These are phyloP conservation scores for Ascochyta fabae DNA, from an alignment of 2,329 filamentous ascomycete genomes.

Conservation along the genomic window DNA sequence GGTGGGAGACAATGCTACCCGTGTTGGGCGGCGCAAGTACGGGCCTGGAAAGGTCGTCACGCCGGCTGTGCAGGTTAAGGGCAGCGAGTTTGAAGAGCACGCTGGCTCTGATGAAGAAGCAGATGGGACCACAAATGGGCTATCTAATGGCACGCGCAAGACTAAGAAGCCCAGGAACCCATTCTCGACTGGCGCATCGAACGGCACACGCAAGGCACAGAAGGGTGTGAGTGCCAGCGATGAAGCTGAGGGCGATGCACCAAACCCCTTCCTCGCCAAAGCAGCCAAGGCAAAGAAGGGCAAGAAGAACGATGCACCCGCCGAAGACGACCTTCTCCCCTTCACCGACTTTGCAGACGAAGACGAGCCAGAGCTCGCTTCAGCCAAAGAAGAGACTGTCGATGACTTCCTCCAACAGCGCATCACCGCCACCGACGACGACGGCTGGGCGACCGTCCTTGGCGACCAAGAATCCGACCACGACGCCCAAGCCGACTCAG, in stretches of 20 bases:
- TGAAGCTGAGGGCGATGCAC: conserved; percentile 13
- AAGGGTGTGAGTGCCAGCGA: conserved; percentile 3
- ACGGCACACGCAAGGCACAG: conserved; percentile 19
- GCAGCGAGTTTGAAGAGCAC: conserved; percentile 68
- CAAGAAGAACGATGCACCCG: conserved; percentile 26
- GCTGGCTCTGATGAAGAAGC: conserved; percentile 56
- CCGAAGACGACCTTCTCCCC: conserved; percentile 23
- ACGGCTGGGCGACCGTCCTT: conserved; percentile 55
- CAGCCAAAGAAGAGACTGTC: conserved; percentile 22
- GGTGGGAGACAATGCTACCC: conserved; percentile 60
- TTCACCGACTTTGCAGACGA: conserved; percentile 9
- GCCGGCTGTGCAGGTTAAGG: conserved; percentile 39
- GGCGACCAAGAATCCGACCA: conserved; percentile 44
- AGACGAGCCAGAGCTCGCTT: conserved; percentile 12
- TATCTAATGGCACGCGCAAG: conserved; percentile 13
- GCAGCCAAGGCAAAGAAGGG: conserved; percentile 31
- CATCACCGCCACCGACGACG: conserved; percentile 45
- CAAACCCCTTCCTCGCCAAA: conserved; percentile 46
- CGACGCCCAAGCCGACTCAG: conserved; percentile 30
- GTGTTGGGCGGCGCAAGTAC: conserved; percentile 74
- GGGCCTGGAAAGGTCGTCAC: conserved; percentile 57
- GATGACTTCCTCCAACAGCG: conserved; percentile 41
- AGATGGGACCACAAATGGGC: conserved; percentile 13
- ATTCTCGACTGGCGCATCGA: conserved; percentile 26
- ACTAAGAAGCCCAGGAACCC: conserved; percentile 18